Conservation (phyloP, 305 asterid genomes). For the Rubia tinctorum region DNA sequence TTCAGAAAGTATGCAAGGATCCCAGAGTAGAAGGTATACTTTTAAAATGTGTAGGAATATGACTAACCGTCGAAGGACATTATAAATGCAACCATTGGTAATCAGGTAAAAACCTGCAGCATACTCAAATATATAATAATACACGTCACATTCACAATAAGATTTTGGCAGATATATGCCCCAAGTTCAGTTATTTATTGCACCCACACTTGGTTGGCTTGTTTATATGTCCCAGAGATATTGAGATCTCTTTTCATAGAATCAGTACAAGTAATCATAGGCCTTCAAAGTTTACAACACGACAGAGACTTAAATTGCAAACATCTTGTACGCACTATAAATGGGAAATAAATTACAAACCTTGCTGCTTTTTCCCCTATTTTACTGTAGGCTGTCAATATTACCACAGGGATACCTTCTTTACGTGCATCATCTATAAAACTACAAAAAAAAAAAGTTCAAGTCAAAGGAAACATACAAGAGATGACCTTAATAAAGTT, state of each 20-base stretch:
- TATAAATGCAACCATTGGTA: background rate
- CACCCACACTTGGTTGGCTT: constrained; percentile 1
- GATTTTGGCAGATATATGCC: background rate
- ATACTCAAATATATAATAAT: background rate
- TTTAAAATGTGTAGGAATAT: background rate
- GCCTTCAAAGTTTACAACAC: background rate
- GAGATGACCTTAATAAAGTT: background rate
- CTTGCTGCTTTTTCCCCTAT: constrained; percentile 77
- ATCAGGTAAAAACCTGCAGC: background rate
- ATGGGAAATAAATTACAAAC: constrained; percentile 32
- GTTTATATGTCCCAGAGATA: background rate
- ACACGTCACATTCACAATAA: background rate
- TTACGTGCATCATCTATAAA: constrained; percentile 66
- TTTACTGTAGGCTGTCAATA: constrained; percentile 56
- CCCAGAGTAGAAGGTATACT: background rate
- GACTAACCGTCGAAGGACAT: background rate
- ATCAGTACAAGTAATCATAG: background rate
- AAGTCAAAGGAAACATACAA: background rate
- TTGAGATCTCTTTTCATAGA: background rate
- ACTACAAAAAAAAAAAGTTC: constrained; percentile 32
- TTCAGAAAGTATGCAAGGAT: too few relatives aligned
- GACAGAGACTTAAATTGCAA: background rate
- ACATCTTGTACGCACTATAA: background rate
- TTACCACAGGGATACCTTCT: constrained; percentile 59
- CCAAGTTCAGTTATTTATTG: background rate